Base-by-base conservation (phyloP, 2,329 filamentous ascomycete genomes). In the Mariannaea elegans region DNA sequence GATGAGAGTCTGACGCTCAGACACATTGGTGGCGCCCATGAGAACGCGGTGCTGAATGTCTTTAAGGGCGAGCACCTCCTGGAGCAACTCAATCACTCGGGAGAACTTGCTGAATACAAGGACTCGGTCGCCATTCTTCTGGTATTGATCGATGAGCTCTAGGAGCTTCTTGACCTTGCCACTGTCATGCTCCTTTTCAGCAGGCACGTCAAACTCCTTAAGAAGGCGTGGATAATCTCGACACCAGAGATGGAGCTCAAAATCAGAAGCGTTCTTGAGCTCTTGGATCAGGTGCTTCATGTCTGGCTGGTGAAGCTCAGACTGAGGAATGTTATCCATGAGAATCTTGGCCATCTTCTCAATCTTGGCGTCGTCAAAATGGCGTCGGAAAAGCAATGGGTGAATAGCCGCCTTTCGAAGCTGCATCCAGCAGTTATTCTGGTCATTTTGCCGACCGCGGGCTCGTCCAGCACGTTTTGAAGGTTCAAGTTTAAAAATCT, bases 61-160 rank as follows among this genome's bases (percentile, higher is more conserved):
- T 14, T 91, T 82, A 0, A 87, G 87, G 47, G 90, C 86, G 9
- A 99, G 82, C 0, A 96, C 92, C 68, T 92, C 88, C 65, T 93
- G 90, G 1, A 99, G 82, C 56, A 99, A 93, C 75, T 97, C 91
- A 76, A 98, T 90, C 54, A 97, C 90, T 65, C 92, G 90, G 7
- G 92, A 92, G 75, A 98, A 99, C 69, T 97, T 93, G 44, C 91
- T 96, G 78, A 99, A 99, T 21, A 99, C 87, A 2, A 99, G 84
- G 1, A 92, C 89, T 4, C 94, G 89, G 73, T 97, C 94, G 3
- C 94, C 94, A 51, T 93, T 93, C 60, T 84, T 79, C 65, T 89
- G 89, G 77, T 93, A 97, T 13, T 83, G 77, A 10, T 82, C 80
- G 1, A 99, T 82, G 12, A 99, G 83, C 68, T 91, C 84, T 23